Conservation (phyloP, 768 basidiomycete genomes). For the Erythrobasidium yunnanense region DNA sequence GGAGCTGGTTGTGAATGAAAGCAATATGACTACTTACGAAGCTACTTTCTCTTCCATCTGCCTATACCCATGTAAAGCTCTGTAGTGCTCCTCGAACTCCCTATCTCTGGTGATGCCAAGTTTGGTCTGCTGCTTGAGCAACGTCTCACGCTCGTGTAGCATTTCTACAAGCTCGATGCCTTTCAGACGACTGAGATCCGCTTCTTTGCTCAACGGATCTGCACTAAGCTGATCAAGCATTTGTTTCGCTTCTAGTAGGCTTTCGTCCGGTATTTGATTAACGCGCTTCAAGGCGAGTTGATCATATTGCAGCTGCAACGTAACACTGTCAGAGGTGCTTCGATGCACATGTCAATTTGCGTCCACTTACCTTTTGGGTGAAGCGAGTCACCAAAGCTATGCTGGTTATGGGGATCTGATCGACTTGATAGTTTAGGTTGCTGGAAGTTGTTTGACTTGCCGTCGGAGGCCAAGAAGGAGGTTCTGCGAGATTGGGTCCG, state of each 20-base stretch:
- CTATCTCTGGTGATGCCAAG: conserved; percentile 34
- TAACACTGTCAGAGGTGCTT: neutral
- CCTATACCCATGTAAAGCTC: conserved; percentile 61
- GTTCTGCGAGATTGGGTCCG: neutral
- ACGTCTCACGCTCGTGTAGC: neutral
- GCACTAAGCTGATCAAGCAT: neutral
- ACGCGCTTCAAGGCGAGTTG: neutral
- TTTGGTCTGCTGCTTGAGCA: conserved; percentile 44
- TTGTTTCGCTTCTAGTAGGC: neutral
- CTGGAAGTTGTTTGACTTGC: conserved; percentile 47
- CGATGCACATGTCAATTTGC: conserved; percentile 4
- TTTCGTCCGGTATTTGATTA: neutral
- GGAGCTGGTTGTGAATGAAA: neutral
- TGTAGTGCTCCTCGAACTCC: conserved; percentile 52
- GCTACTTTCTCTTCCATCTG: conserved; percentile 63
- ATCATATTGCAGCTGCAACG: conserved; percentile 16
- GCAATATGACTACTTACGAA: conserved; percentile 24
- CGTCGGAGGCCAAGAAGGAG: conserved; percentile 64
- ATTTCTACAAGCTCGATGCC: conserved; percentile 17
- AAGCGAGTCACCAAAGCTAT: conserved; percentile 64
- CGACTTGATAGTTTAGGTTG: conserved; percentile 58
- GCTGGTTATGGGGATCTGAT: conserved; percentile 56
- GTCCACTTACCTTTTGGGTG: conserved; percentile 54
- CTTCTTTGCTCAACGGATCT: conserved; percentile 1
- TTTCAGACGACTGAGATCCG: neutral